Base-by-base conservation (phyloP, 768 basidiomycete species). In the Suillus spraguei region DNA sequence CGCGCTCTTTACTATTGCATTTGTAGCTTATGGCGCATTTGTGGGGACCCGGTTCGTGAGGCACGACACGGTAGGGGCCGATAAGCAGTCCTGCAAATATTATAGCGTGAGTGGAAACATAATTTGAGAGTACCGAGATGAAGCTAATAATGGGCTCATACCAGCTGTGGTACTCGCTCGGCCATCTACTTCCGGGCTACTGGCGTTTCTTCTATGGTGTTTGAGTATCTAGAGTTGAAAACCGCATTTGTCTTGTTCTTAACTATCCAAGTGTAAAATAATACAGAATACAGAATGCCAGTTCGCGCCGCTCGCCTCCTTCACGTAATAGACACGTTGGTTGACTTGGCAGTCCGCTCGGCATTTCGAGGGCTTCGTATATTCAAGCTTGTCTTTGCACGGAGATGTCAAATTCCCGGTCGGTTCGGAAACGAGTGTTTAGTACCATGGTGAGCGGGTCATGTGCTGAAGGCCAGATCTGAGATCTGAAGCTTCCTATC, bases 81-180 rank as follows among this genome's bases (percentile, higher is more conserved):
- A 79, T 16, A 75, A 73, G 32, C 66, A 64, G n/a, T 79, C 78
- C 11, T 79, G 77, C 66, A 78, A 74, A 35, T 71, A 69, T 59
- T 79, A 79, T 35, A 79, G 79, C 39, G 78, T 79, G 10, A 63
- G 78, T 72, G 13, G 1, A n/a, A 36, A 20, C 24, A 8, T 59
- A 3, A 36, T 20, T 36, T 22, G 10, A 14, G 38, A 24, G 9
- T 5, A 14, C 39, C 10, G 16, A 36, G 53, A n/a, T 35, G 38
- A 16, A 62, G 22, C 41, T 36, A 28, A 3, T 47, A 9, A 0
- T 16, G 38, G 11, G 38, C 20, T 28, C 14, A n/a, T 54, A 5
- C 28, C 8, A 77, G 77, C 35, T 78, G 11, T 77, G 77, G 77
- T 75, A 76, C 62, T 75, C 75, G 5, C 63, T 76, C 7, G 76